Conservation (phyloP, 805 yeast genomes). For the Cyberlindnera petersonii region DNA sequence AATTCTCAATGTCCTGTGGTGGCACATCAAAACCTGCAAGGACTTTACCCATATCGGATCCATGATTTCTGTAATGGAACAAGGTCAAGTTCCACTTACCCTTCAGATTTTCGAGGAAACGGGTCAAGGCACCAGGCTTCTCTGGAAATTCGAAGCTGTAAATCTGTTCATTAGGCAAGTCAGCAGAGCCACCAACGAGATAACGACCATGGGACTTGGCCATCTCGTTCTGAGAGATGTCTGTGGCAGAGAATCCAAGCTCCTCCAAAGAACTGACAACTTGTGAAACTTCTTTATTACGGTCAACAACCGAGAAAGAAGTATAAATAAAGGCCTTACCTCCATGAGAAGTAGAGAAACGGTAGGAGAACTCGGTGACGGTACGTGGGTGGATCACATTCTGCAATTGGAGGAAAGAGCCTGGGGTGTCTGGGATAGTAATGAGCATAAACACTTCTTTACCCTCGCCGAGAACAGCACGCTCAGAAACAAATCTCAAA, state of each 20-base stretch:
- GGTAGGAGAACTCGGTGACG: conserved; percentile 91
- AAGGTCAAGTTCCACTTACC: conserved; percentile 87
- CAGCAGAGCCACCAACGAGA: conserved; percentile 87
- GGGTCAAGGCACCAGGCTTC: conserved; percentile 89
- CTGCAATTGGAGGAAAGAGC: conserved; percentile 79
- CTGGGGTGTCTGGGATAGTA: conserved; percentile 89
- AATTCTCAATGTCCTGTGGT: conserved; percentile 55
- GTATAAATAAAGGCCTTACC: conserved; percentile 76
- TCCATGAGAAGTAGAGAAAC: conserved; percentile 50
- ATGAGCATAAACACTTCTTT: conserved; percentile 89
- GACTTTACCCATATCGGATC: conserved; percentile 90
- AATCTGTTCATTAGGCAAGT: conserved; percentile 69
- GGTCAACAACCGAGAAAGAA: conserved; percentile 79
- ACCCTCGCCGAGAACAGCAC: conserved; percentile 98
- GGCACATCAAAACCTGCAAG: conserved; percentile 90
- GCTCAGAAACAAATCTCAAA: conserved; percentile 89
- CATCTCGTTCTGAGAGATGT: conserved; percentile 87
- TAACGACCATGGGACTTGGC: conserved; percentile 97
- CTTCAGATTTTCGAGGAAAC: conserved; percentile 67
- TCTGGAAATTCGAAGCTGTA: conserved; percentile 94
- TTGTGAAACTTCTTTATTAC: conserved; percentile 64
- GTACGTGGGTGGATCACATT: conserved; percentile 78
- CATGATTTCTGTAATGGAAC: conserved; percentile 96
- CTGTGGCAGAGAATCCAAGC: conserved; percentile 70
- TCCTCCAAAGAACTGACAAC: conserved; percentile 57